A percentile compares a stretch with the other conserved stretches of the same genome.
phyloP scores from a whole-genome alignment of 805 yeast species.

The Wilhelminamyces savonicus region DNA sequence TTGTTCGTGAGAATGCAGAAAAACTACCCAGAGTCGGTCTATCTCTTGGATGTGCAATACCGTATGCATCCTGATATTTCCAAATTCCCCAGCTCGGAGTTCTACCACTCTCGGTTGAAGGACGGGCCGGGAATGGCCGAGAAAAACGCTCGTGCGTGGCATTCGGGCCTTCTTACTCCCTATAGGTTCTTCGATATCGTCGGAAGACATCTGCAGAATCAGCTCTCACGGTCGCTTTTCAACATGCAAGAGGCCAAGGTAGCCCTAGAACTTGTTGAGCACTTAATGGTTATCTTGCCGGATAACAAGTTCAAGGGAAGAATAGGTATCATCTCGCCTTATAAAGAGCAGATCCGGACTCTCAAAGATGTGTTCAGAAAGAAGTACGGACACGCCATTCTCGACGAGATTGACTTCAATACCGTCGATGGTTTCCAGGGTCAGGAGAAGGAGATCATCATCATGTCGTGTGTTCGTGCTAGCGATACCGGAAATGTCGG shows the following conservation, averaged over 20 bases:
- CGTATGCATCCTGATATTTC: constrained; percentile 97
- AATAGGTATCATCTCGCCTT: constrained; percentile 91
- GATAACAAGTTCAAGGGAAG: constrained; percentile 55
- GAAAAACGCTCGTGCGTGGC: constrained; percentile 71
- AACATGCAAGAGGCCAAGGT: constrained; percentile 68
- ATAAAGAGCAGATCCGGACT: constrained; percentile 74
- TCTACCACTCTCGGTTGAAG: constrained; percentile 63
- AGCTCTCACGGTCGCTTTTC: constrained; percentile 60
- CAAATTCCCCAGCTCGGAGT: constrained; percentile 75
- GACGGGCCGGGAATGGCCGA: constrained; percentile 75
- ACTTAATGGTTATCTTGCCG: constrained; percentile 45
- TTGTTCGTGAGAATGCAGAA: constrained; percentile 90
- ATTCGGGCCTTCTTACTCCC: constrained; percentile 55
- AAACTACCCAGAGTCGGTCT: constrained; percentile 51
- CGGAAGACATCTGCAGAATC: constrained; percentile 58
- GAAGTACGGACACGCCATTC: constrained; percentile 57
- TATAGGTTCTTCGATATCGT: constrained; percentile 69
- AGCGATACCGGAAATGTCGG: constrained; percentile 66
- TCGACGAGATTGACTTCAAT: constrained; percentile 73
- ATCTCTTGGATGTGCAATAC: constrained; percentile 83
- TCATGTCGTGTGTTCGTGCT: constrained; percentile 95
- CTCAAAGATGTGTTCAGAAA: constrained; percentile 52
- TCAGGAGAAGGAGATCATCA: constrained; percentile 90
- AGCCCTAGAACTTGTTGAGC: constrained; percentile 58
- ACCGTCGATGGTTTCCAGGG: constrained; percentile 98